phyloP scores from a whole-genome alignment of 2,329 filamentous ascomycete species.

The Chrysosporium keratinophilum region DNA sequence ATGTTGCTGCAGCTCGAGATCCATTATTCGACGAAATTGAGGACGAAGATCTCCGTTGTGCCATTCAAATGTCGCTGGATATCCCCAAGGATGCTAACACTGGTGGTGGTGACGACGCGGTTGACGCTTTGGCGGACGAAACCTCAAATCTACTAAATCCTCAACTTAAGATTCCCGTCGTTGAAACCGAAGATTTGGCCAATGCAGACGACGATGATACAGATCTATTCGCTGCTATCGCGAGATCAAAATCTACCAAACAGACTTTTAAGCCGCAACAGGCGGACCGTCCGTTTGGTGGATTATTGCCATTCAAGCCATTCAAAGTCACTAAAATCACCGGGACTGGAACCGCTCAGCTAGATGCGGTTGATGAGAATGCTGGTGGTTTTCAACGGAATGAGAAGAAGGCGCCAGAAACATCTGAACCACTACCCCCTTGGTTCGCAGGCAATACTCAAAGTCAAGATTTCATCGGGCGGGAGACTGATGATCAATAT shows the following conservation, averaged over 20 bases:
- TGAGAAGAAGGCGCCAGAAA: slow-evolving; percentile 23
- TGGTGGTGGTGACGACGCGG: slow-evolving; percentile 27
- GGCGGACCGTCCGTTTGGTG: slow-evolving; percentile 53
- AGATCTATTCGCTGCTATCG: slow-evolving; percentile 66
- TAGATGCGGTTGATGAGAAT: slow-evolving; percentile 41
- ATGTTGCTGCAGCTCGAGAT: slow-evolving; percentile 36
- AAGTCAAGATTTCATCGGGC: slow-evolving; percentile 25
- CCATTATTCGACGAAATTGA: slow-evolving; percentile 52
- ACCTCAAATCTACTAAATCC: slow-evolving; percentile 13
- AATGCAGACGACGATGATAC: slow-evolving; percentile 56
- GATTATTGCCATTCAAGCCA: slow-evolving; percentile 81
- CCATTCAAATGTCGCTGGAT: slow-evolving; percentile 75
- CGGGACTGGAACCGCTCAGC: slow-evolving; percentile 30
- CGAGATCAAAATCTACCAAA: slow-evolving; percentile 56
- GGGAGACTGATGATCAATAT: slow-evolving; percentile 23
- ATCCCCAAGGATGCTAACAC: slow-evolving; percentile 13
- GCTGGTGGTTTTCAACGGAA: slow-evolving; percentile 53
- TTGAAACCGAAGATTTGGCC: slow-evolving; percentile 19
- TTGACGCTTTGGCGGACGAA: slow-evolving; percentile 25
- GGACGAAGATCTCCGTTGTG: slow-evolving; percentile 65
- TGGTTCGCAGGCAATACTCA: slow-evolving; percentile 37
- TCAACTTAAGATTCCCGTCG: slow-evolving; percentile 40
- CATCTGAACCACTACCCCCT: slow-evolving; percentile 32
- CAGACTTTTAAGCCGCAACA: slow-evolving; percentile 31
- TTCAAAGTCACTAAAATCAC: slow-evolving; percentile 38